phyloP scores from a whole-genome alignment of 805 yeast genomes.

The Isabelozyma heimii region DNA sequence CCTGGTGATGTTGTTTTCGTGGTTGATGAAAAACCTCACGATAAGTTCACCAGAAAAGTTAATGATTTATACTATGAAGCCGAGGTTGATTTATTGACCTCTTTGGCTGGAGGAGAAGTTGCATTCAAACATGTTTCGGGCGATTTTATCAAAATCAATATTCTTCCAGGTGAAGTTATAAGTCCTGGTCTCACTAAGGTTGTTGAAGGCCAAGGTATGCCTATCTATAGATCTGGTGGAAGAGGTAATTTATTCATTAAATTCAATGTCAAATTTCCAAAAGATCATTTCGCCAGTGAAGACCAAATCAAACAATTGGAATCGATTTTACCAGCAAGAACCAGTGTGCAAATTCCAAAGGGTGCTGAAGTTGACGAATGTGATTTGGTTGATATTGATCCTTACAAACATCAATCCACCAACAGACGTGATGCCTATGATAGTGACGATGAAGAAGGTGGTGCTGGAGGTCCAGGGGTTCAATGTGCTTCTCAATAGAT shows the following conservation, averaged over 20 bases:
- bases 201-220: constrained; percentile 96
- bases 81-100: constrained; percentile 87
- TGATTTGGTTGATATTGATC: constrained; percentile 65
- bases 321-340: constrained; percentile 75
- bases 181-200: constrained; percentile 81
- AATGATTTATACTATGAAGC: constrained; percentile 78
- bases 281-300: constrained; percentile 66
- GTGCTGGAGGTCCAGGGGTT: constrained; percentile 67
- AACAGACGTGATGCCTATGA: constrained; percentile 43
- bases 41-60: constrained; percentile 79
- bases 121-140: constrained; percentile 88
- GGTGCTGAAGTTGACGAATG: constrained; percentile 81
- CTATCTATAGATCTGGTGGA: constrained; percentile 83
- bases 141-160: constrained; percentile 78
- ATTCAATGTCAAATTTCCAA: constrained; percentile 89
- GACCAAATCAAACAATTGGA: constrained; percentile 73
- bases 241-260: constrained; percentile 83
- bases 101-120: constrained; percentile 94
- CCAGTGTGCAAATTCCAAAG: constrained; percentile 57
- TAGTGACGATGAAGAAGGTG: constrained; percentile 46
- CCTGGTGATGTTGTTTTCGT: constrained; percentile 97
- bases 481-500: constrained; percentile 91
- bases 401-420: constrained; percentile 51
- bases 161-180: constrained; percentile 91
- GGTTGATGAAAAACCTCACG: constrained; percentile 87